Percentiles rank a stretch among this genome's conserved stretches.
Conservation (phyloP, 1,284 basidiomycete genomes). For the Moesziomyces parantarcticus region DNA sequence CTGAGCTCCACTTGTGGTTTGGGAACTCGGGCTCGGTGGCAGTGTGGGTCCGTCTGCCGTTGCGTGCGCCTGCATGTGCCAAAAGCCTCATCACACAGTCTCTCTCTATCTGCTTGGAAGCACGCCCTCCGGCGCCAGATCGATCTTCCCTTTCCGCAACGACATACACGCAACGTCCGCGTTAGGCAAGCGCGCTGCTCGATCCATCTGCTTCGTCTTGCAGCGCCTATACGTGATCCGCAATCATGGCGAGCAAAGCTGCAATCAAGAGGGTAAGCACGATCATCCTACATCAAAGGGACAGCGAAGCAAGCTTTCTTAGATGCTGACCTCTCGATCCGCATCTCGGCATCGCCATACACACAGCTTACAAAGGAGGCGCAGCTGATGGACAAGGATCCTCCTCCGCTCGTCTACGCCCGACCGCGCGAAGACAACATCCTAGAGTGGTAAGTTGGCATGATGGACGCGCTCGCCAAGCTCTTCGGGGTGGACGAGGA, state of each 20-base stretch:
- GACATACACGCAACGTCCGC: background rate
- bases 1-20: too few species aligned
- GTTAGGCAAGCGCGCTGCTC: background rate
- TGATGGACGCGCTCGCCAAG: background rate
- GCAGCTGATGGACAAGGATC: conserved; percentile 88
- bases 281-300: too few species aligned
- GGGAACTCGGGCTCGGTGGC: too few species aligned
- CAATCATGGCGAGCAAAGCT: conserved; percentile 45
- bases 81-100: too few species aligned
- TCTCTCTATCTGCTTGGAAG: too few species aligned
- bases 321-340: background rate
- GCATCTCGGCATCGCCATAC: background rate
- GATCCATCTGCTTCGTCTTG: too few species aligned
- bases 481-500: background rate
- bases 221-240: too few species aligned
- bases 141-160: too few species aligned
- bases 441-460: conserved; percentile 69
- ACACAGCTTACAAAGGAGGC: conserved; percentile 85
- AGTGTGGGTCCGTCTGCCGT: too few species aligned
- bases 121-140: too few species aligned
- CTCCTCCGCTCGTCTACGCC: conserved; percentile 93
- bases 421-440: conserved; percentile 96
- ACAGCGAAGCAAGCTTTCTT: background rate
- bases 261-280: conserved; percentile 46
- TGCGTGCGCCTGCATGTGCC: too few species aligned